These are phyloP conservation scores for Daedaleopsis sinensis DNA, from an alignment of 768 basidiomycete species.

Conservation along the genomic window DNA sequence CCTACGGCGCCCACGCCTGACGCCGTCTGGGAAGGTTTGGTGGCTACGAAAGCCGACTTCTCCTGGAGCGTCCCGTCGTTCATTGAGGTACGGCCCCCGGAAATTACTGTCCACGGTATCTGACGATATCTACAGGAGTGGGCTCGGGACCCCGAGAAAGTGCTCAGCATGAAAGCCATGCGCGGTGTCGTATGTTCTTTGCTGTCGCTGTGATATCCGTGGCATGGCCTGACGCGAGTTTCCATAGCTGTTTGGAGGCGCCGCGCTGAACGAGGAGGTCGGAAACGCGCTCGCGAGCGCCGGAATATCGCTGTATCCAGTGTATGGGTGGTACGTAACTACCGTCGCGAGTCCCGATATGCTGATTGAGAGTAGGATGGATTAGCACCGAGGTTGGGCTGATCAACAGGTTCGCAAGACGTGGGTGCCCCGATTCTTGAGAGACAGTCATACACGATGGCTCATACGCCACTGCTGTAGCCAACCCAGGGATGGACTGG, in stretches of 20 bases:
- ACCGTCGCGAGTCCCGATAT: too few species aligned
- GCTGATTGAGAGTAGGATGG: too few species aligned
- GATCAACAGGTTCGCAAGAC: constrained; percentile 5
- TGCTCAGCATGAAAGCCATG: constrained; percentile 15
- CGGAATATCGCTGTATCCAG: constrained; percentile 8
- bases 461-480: not conserved
- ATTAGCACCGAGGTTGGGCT: constrained; percentile 18
- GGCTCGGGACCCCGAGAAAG: constrained; percentile 23
- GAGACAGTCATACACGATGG: too few species aligned
- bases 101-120: too few species aligned
- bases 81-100: constrained; percentile 14
- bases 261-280: constrained; percentile 12
- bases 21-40: constrained; percentile 10
- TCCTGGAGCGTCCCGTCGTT: constrained; percentile 22
- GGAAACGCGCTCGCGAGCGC: constrained; percentile 12
- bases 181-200: constrained; percentile 3
- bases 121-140: constrained; percentile 11
- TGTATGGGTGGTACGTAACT: constrained; percentile 10
- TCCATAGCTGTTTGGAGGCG: constrained; percentile 15
- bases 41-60: constrained; percentile 9
- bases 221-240: not conserved
- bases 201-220: not conserved
- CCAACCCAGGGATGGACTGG: constrained; percentile 18
- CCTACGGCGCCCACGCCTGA: constrained; percentile 28
- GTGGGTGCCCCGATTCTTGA: not conserved